Evolutionary conservation across 192 early-diverging fungal species (phyloP).

Genomic region (Spizellomyces sp.): DNA sequence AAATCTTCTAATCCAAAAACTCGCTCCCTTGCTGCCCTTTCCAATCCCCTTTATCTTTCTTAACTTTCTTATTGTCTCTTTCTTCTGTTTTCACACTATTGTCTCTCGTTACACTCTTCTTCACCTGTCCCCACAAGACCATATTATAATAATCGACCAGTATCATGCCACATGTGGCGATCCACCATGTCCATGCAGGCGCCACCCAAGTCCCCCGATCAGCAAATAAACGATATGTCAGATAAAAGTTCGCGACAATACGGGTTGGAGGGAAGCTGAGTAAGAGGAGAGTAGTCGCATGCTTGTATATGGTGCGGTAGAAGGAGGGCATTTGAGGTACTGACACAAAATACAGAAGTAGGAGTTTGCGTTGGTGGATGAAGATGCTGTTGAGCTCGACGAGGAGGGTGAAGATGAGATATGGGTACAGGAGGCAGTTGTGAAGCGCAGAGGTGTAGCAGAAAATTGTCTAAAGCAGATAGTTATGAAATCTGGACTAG

Average conservation of each 20-base stretch:
- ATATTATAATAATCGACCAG: constrained; percentile 14
- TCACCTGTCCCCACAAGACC: constrained; percentile 15
- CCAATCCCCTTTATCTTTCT: no score
- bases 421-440: constrained; percentile 13
- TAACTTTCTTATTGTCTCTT: no score
- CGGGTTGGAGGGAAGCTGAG: constrained; percentile 13
- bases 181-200: constrained; percentile 15
- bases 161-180: constrained; percentile 11
- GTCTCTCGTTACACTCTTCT: constrained; percentile 5
- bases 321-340: not conserved
- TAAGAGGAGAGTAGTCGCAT: not conserved
- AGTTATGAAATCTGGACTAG: not conserved
- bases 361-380: constrained; percentile 18
- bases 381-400: constrained; percentile 26
- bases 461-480: constrained; percentile 1
- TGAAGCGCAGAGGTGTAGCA: constrained; percentile 16
- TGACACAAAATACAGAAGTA: not conserved
- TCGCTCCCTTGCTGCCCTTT: no score
- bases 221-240: constrained; percentile 3
- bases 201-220: not conserved
- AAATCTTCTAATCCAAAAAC: no score
- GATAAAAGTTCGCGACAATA: constrained; percentile 12
- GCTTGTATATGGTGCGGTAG: not conserved
- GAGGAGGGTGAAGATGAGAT: constrained; percentile 20
- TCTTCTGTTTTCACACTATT: not conserved